phyloP scores from a whole-genome alignment of 139 green algal species.

The Edaphochlamys debaryana region DNA sequence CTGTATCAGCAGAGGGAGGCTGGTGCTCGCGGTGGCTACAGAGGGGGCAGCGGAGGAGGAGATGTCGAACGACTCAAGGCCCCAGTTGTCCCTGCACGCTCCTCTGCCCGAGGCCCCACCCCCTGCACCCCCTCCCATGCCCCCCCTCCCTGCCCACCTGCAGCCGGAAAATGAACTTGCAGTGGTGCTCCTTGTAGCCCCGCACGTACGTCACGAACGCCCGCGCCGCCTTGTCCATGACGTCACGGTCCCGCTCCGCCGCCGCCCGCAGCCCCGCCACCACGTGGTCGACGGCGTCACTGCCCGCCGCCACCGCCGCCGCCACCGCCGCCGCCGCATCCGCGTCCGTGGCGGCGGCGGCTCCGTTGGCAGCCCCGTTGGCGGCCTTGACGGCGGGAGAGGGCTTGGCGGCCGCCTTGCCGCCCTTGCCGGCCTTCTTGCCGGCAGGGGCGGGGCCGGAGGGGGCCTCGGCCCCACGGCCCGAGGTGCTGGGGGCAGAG shows the following conservation, averaged over 20 bases:
- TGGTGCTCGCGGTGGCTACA: no score
- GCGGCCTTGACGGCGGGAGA: no score
- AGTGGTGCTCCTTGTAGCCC: conserved; percentile 99
- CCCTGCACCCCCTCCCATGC: no score
- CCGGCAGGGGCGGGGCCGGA: background rate
- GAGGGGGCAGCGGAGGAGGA: no score
- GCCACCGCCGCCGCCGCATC: background rate
- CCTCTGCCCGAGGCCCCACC: no score
- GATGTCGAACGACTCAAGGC: no score
- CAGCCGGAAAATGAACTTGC: conserved; percentile 89
- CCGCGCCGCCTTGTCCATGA: conserved; percentile 92
- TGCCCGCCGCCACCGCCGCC: background rate
- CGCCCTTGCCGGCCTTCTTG: background rate
- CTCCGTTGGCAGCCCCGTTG: background rate
- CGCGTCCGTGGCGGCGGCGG: background rate
- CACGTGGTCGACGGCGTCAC: background rate
- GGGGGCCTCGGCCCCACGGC: background rate
- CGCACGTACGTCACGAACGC: conserved; percentile 96
- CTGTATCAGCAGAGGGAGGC: no score
- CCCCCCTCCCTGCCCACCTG: no score
- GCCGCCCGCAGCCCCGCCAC: conserved; percentile 45
- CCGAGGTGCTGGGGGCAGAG: background rate
- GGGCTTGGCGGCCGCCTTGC: background rate
- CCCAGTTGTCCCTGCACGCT: no score
- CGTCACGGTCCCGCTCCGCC: conserved; percentile 78